A percentile compares a stretch with the other conserved stretches of the same genome.
Conservation (phyloP, 305 asterid species). For the Fraxinus baroniana region DNA sequence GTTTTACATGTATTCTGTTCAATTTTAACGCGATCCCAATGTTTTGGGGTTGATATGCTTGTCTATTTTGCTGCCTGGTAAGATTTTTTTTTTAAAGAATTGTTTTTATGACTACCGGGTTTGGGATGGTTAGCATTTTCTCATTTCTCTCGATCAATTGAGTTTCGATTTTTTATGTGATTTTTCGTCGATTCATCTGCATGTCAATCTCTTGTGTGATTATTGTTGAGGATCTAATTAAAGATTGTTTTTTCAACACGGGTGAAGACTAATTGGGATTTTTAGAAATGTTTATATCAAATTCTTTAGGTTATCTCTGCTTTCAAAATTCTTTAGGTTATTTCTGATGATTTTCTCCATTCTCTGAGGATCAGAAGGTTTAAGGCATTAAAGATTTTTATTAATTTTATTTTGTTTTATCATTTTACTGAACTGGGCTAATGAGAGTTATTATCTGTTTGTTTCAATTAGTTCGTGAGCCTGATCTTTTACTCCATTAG, state of each 20-base stretch:
- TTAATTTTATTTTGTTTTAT: not conserved
- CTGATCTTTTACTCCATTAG: not conserved
- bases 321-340: not conserved
- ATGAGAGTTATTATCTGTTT: not conserved
- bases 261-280: not conserved
- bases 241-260: not conserved
- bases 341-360: not conserved
- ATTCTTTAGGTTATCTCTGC: not conserved
- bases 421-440: not conserved
- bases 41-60: not conserved
- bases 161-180: not conserved
- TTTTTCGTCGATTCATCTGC: not conserved
- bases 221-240: not conserved
- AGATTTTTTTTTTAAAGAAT: not conserved
- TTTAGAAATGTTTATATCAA: not conserved
- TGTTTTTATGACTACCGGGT: not conserved
- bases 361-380: not conserved
- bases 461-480: not conserved
- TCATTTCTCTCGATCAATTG: not conserved
- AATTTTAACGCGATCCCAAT: not conserved
- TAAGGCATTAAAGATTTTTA: not conserved
- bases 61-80: not conserved
- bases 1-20: not conserved
- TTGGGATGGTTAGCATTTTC: not conserved
- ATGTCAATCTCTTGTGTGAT: not conserved